A percentile compares a stretch with the other conserved stretches of the same genome.
phyloP scores from a whole-genome alignment of 306 rosid species.

The Potentilla sterilis region DNA sequence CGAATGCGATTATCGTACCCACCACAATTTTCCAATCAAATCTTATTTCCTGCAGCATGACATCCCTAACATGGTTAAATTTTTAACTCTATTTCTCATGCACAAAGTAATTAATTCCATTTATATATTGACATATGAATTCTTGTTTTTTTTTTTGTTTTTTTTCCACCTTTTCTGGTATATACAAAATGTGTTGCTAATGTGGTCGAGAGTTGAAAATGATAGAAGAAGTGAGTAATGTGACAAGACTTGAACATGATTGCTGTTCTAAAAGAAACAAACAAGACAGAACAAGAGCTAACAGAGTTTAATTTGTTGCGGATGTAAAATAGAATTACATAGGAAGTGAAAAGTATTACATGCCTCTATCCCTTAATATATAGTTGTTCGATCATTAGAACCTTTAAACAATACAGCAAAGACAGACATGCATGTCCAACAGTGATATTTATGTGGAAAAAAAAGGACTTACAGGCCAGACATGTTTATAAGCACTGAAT shows the following conservation, averaged over 20 bases:
- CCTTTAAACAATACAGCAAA: neutral
- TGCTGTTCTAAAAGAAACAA: no score
- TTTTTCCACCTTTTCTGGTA: no score
- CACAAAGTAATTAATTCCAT: no score
- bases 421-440: neutral
- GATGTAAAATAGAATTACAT: no score
- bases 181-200: no score
- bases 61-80: neutral
- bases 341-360: neutral
- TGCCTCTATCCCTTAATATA: neutral
- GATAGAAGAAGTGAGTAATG: no score
- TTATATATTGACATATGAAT: no score
- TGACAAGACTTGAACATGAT: no score
- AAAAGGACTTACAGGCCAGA: constrained; percentile 63
- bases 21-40: constrained; percentile 63
- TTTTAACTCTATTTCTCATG: neutral
- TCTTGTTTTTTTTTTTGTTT: no score
- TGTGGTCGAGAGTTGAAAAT: no score
- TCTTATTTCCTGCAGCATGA: constrained; percentile 53
- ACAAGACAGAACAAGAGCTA: no score
- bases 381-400: neutral
- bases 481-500: constrained; percentile 47
- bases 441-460: neutral
- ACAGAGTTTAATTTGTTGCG: no score
- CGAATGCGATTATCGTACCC: constrained; percentile 58